Evolutionary conservation across 2,329 filamentous ascomycete species (phyloP), one percentile per base, ranked within the genome.

Genomic region (Sphaceloma murrayae): DNA sequence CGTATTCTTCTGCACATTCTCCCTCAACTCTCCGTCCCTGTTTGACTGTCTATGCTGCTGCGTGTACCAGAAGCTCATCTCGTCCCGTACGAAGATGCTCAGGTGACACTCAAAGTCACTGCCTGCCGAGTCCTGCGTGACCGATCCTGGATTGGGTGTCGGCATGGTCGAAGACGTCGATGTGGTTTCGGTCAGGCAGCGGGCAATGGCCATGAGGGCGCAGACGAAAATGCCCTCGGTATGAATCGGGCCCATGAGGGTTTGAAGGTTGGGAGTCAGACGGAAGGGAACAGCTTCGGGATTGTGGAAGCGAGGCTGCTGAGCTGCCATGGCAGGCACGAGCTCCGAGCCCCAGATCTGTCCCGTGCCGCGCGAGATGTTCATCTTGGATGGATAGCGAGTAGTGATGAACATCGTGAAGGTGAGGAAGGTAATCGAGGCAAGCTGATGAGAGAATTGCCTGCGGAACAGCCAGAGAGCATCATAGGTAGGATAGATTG

Each of bases 381-480:
- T 82, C 62, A 96, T 82, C 72, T 98, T 98, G 64, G 88, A 86
- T 4, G 91, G 93, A 63, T 91, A 94, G 21, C 91, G 84, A 61
- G 86, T 86, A 60, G 89, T 86, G 79, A 98, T 96, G 67, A 89
- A 89, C 68, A 99, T 82, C 48, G 95, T 82, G 60, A 96, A 98
- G 3, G 91, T 96, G 83, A 98, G 94, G 67, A 98, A 98, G 1
- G 91, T 94, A 51, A 96, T 74, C 1, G 88, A 79, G 14, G 91
- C 89, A 49, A 94, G 80, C 65, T 98, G 91, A 69, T 96, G 95
- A 16, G 86, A 84, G 67, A 98, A 94, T 53, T 94, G 88, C 48
- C 88, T 81, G 48, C 91, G 84, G 85, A 99, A 99, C 47, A 98
- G 76, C 87, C 89, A 98, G 71, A 96, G 95, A 56, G 95, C 88